phyloP scores from a whole-genome alignment of 208 protist species.

The Blastocrithidia nonstop region DNA sequence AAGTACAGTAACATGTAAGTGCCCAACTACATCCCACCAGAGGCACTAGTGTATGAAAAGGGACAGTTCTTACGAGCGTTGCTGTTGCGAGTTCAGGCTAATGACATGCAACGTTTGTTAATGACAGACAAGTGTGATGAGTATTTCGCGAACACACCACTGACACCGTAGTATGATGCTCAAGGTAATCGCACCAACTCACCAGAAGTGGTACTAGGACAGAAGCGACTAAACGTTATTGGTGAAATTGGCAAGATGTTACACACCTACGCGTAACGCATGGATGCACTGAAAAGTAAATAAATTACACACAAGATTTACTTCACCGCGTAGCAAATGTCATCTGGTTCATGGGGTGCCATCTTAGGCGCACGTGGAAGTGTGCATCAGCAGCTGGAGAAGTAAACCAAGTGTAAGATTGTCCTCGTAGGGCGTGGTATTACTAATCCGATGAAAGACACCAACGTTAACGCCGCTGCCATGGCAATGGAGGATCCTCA shows the following conservation, averaged over 20 bases:
- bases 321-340: conserved; percentile 78
- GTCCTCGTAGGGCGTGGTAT: conserved; percentile 84
- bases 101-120: conserved; percentile 69
- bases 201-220: conserved; percentile 40
- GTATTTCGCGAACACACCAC: conserved; percentile 61
- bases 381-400: conserved; percentile 81
- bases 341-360: conserved; percentile 70
- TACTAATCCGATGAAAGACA: conserved; percentile 80
- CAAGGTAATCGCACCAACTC: conserved; percentile 74
- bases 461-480: conserved; percentile 46
- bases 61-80: conserved; percentile 74
- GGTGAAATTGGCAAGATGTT: conserved; percentile 54
- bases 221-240: conserved; percentile 50
- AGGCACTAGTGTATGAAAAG: conserved; percentile 59
- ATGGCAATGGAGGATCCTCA: conserved; percentile 80
- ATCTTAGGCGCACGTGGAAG: conserved; percentile 79
- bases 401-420: conserved; percentile 78
- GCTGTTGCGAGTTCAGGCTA: conserved; percentile 48
- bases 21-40: conserved; percentile 76
- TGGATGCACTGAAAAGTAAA: conserved; percentile 25
- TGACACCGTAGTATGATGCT: conserved; percentile 65
- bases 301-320: conserved; percentile 79
- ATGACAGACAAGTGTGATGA: conserved; percentile 30
- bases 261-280: conserved; percentile 33
- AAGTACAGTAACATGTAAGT: conserved; percentile 70